Evolutionary conservation across 2,329 filamentous ascomycete genomes (phyloP).

Genomic region (Cladorrhinum sp.): DNA sequence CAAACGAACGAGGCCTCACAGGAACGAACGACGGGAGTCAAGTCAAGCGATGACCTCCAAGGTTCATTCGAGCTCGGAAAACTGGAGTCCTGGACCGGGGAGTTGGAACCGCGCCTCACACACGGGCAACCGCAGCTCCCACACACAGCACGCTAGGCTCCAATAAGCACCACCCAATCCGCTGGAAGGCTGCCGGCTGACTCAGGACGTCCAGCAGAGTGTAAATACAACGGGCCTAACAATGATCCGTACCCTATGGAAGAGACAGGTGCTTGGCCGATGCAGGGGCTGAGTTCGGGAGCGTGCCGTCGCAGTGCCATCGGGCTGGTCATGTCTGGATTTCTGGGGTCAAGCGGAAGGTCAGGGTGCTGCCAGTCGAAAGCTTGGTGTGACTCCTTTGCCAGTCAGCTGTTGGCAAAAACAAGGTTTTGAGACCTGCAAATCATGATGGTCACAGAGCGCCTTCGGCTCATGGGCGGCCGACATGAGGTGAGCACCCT

Average conservation of each 20-base stretch:
- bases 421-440: not conserved
- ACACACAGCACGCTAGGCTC: conserved; percentile 6
- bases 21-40: conserved; percentile 1
- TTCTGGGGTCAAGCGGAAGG: conserved; percentile 19
- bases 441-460: not conserved
- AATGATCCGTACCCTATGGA: conserved; percentile 22
- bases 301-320: conserved; percentile 18
- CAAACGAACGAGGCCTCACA: conserved; percentile 11
- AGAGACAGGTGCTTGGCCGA: conserved; percentile 11
- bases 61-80: conserved; percentile 10
- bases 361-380: not conserved
- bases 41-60: not conserved
- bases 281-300: conserved; percentile 20
- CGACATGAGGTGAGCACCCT: not conserved
- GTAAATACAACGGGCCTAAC: conserved; percentile 4
- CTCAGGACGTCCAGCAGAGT: not conserved
- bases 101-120: conserved; percentile 7
- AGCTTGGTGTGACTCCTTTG: conserved; percentile 6
- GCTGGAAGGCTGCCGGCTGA: not conserved
- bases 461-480: not conserved
- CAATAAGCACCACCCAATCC: conserved; percentile 1
- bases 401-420: not conserved
- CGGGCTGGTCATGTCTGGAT: conserved; percentile 16
- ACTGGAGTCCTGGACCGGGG: not conserved
- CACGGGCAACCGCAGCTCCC: not conserved